Percentiles rank a stretch among this genome's conserved stretches.
Conservation (phyloP, 345 rosid genomes). For the Erodium maritimum region DNA sequence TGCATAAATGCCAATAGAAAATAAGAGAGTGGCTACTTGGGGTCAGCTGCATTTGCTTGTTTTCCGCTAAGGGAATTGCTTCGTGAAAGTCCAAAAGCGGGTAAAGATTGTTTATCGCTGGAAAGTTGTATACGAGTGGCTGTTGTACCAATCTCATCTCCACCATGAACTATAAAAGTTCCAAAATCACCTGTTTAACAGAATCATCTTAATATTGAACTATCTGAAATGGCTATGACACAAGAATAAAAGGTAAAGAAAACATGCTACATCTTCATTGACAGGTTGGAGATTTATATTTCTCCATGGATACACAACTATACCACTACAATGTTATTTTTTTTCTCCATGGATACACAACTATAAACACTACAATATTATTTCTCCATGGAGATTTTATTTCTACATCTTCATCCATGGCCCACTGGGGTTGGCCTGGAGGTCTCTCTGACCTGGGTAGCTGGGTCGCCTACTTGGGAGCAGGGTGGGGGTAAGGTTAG, state of each 20-base stretch:
- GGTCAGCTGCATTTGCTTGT: constrained; percentile 22
- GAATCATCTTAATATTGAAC: neutral
- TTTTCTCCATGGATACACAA: neutral
- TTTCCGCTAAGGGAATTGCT: constrained; percentile 22
- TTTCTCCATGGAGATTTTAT: too few relatives aligned
- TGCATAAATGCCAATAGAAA: too few relatives aligned
- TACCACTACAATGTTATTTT: neutral
- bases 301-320: neutral
- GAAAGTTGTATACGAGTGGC: constrained; percentile 17
- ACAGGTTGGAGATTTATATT: neutral
- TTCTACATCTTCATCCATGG: too few relatives aligned
- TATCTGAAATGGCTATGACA: constrained; percentile 11
- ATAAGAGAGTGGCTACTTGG: constrained; percentile 24
- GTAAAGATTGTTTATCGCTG: constrained; percentile 22
- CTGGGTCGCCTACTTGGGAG: too few relatives aligned
- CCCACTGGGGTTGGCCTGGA: too few relatives aligned
- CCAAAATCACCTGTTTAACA: constrained; percentile 56
- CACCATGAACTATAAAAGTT: constrained; percentile 62
- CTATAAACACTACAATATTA: neutral
- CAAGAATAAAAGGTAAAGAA: neutral
- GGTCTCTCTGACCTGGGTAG: too few relatives aligned
- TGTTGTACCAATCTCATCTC: constrained; percentile 32
- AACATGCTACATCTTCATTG: neutral
- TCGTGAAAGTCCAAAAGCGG: constrained; percentile 21
- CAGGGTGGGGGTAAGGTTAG: too few relatives aligned